These are phyloP conservation scores for Penicillium bovifimosum DNA, from an alignment of 495 filamentous ascomycete species.

Conservation along the genomic window DNA sequence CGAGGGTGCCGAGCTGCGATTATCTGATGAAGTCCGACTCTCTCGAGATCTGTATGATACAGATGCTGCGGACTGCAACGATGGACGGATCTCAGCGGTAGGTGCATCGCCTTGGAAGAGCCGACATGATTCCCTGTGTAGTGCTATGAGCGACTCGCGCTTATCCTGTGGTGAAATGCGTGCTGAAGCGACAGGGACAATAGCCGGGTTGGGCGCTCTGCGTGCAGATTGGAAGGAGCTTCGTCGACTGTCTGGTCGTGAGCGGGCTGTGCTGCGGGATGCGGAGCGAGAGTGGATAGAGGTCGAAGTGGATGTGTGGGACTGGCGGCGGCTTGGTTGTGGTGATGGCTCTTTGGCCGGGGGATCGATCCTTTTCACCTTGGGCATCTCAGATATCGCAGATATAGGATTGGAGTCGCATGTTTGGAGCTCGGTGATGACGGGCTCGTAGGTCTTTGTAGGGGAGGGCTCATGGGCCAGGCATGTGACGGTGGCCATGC, in stretches of 20 bases:
- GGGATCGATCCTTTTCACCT: constrained; percentile 19
- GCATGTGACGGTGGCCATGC: constrained; percentile 30
- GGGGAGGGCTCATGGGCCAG: constrained; percentile 14
- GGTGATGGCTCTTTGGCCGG: background rate
- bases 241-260: constrained; percentile 26
- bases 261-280: constrained; percentile 30
- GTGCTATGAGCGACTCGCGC: constrained; percentile 35
- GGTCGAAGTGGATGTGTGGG: background rate
- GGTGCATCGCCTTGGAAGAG: constrained; percentile 32
- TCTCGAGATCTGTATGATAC: constrained; percentile 9
- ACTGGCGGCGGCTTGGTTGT: background rate
- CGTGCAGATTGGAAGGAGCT: constrained; percentile 32
- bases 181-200: constrained; percentile 26
- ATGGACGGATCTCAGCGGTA: constrained; percentile 1
- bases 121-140: constrained; percentile 45
- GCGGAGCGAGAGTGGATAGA: constrained; percentile 26
- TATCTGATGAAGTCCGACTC: constrained; percentile 14
- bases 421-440: constrained; percentile 13
- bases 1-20: constrained; percentile 15
- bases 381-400: constrained; percentile 22
- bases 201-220: constrained; percentile 21
- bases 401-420: constrained; percentile 4
- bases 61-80: constrained; percentile 2
- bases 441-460: constrained; percentile 7
- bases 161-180: constrained; percentile 18